These are phyloP conservation scores for Wickerhamiella spandovensis DNA, from an alignment of 805 yeast genomes.

Conservation along the genomic window DNA sequence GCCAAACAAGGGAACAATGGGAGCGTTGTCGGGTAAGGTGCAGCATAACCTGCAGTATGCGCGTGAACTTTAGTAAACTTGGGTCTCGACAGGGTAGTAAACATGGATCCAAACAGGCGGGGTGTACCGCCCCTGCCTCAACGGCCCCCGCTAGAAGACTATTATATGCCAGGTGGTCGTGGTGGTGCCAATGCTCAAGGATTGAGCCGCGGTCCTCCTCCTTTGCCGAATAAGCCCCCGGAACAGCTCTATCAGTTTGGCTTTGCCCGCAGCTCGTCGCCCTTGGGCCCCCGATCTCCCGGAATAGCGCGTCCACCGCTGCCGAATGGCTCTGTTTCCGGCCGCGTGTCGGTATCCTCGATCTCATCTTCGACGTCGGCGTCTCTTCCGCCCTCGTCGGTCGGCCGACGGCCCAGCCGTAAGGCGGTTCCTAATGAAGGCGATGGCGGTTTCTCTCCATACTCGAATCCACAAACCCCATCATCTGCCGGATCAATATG, in stretches of 20 bases:
- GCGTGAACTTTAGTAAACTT: neutral
- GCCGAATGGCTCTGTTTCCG: neutral
- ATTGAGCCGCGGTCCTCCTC: neutral
- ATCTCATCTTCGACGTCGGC: neutral
- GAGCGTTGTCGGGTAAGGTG: too few relatives aligned
- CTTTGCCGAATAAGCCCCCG: neutral
- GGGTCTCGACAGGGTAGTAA: neutral
- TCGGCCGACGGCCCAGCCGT: neutral
- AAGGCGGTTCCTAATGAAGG: neutral
- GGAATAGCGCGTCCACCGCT: neutral
- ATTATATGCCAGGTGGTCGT: neutral
- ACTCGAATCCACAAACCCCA: neutral
- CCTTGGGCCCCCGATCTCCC: neutral
- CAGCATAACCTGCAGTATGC: too few relatives aligned
- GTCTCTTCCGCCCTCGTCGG: neutral
- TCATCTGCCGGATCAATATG: neutral
- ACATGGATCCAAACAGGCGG: neutral
- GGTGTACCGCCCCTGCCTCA: neutral
- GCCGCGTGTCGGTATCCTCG: neutral
- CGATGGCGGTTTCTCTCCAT: neutral
- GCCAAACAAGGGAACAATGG: too few relatives aligned
- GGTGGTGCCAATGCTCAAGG: neutral
- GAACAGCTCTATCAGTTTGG: neutral
- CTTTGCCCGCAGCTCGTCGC: neutral
- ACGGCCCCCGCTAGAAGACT: neutral